Conservation (phyloP, 2,329 filamentous ascomycete genomes). For the Nigrospora osmanthi region DNA sequence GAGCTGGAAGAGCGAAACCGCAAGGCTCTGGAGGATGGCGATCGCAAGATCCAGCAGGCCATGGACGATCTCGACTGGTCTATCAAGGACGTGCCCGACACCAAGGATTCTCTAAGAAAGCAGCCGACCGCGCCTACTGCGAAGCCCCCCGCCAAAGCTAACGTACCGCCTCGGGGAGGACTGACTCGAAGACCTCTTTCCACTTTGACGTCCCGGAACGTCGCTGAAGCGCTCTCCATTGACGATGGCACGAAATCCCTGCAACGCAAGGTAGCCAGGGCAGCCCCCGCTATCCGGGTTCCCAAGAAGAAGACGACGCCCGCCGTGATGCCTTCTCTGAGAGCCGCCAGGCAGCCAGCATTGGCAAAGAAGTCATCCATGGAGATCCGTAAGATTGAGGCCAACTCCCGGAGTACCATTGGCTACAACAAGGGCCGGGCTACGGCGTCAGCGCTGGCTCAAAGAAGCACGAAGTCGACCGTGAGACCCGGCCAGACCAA, state of each 20-base stretch:
- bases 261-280: constrained; percentile 19
- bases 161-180: not conserved
- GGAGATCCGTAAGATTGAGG: constrained; percentile 53
- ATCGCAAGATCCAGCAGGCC: constrained; percentile 60
- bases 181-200: constrained; percentile 27
- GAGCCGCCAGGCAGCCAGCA: constrained; percentile 19
- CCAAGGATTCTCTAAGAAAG: constrained; percentile 26
- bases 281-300: constrained; percentile 9
- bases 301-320: constrained; percentile 15
- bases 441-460: constrained; percentile 38
- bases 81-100: constrained; percentile 46
- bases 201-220: constrained; percentile 46
- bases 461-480: constrained; percentile 15
- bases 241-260: constrained; percentile 21
- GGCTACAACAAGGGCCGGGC: constrained; percentile 75
- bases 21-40: constrained; percentile 46
- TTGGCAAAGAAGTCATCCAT: constrained; percentile 40
- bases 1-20: constrained; percentile 48
- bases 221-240: constrained; percentile 44
- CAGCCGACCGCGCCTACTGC: constrained; percentile 1
- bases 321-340: constrained; percentile 19
- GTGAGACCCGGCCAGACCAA: constrained; percentile 6
- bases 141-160: constrained; percentile 2
- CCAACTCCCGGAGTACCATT: constrained; percentile 71
- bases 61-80: constrained; percentile 57